phyloP scores from a whole-genome alignment of 2,329 filamentous ascomycete species.

The Aureobasidium pullulans region DNA sequence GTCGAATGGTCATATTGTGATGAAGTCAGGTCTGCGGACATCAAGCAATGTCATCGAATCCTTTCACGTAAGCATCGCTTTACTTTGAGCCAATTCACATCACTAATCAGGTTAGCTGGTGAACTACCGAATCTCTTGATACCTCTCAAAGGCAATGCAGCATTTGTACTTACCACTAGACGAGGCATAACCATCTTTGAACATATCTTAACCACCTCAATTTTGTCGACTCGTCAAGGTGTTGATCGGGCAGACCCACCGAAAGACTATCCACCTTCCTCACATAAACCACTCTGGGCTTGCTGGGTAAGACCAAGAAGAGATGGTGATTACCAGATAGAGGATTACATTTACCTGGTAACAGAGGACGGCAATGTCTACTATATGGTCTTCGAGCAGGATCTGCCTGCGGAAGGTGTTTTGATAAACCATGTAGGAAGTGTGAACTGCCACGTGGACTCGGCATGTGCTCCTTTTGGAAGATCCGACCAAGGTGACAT shows the following conservation, averaged over 20 bases:
- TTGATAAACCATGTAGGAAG: conserved; percentile 51
- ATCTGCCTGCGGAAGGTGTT: conserved; percentile 43
- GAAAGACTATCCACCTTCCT: not conserved
- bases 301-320: conserved; percentile 77
- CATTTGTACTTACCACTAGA: conserved; percentile 15
- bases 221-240: too few species aligned
- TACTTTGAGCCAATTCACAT: not conserved
- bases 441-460: conserved; percentile 67
- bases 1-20: conserved; percentile 25
- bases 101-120: conserved; percentile 4
- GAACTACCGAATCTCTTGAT: conserved; percentile 16
- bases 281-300: conserved; percentile 50
- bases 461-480: conserved; percentile 65
- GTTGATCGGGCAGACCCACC: not conserved
- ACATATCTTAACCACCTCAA: not conserved
- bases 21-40: not conserved
- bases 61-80: not conserved
- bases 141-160: conserved; percentile 13
- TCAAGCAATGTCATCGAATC: conserved; percentile 2
- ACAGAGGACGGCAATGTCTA: conserved; percentile 79
- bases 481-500: conserved; percentile 43
- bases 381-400: conserved; percentile 60
- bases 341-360: conserved; percentile 77
- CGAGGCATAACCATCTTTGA: conserved; percentile 4
- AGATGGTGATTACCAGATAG: conserved; percentile 53